Evolutionary conservation across 202 grass and related monocot genomes (phyloP).

Genomic region (Alloteropsis angusta): DNA sequence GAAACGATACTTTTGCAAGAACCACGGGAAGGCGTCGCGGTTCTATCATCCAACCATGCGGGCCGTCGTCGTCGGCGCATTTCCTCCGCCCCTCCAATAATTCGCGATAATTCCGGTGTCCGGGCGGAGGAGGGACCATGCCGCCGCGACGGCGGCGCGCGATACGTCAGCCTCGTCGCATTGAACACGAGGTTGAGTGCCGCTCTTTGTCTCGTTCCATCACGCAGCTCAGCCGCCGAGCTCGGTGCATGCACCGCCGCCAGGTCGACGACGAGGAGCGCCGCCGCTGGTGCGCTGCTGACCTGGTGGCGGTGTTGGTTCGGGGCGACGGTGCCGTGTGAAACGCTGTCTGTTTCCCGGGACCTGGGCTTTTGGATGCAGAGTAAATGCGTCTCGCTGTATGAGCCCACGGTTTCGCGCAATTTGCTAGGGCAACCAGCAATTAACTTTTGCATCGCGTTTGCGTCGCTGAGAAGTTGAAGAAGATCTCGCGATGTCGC

Average conservation of each 20-base stretch:
- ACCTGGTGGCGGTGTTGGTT: too few species aligned
- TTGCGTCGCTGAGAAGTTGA: neutral
- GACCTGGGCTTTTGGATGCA: neutral
- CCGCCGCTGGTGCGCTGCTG: neutral
- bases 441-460: neutral
- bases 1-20: neutral
- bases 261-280: neutral
- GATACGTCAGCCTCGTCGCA: neutral
- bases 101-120: neutral
- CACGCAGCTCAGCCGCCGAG: neutral
- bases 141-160: neutral
- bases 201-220: neutral
- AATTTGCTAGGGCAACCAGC: too few species aligned
- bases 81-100: conserved; percentile 19
- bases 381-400: neutral
- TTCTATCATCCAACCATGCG: neutral
- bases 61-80: conserved; percentile 13
- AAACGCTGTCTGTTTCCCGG: neutral
- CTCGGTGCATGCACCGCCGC: neutral
- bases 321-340: too few species aligned
- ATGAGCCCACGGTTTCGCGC: neutral
- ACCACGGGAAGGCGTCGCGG: neutral
- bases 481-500: neutral
- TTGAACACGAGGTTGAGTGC: neutral
- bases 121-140: neutral